phyloP scores from a whole-genome alignment of 371 early-diverging fungal species.

The Haplosporangium sp. region DNA sequence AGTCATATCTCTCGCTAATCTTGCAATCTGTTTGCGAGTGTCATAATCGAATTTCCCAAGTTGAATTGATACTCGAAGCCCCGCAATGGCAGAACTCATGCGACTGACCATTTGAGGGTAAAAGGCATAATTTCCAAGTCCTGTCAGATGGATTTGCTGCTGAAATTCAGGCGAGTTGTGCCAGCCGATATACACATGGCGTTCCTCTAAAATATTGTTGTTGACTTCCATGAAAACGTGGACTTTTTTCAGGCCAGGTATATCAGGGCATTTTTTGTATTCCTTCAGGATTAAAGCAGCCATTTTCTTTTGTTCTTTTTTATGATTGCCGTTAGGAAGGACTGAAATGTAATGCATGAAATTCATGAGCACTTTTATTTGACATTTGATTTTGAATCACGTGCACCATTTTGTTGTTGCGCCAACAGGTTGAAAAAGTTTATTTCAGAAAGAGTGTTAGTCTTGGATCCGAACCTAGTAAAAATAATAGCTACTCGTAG shows the following conservation, averaged over 20 bases:
- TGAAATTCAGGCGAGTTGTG: constrained; percentile 1
- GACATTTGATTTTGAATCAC: too few species aligned
- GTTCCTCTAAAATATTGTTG: constrained; percentile 11
- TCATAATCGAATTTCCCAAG: constrained; percentile 5
- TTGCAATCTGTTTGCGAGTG: constrained; percentile 5
- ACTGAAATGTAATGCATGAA: too few species aligned
- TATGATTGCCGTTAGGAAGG: too few species aligned
- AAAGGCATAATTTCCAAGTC: constrained; percentile 13
- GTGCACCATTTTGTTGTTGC: too few species aligned
- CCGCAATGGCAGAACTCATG: constrained; percentile 5
- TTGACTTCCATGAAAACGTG: constrained; percentile 14
- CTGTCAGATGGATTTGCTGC: constrained; percentile 14
- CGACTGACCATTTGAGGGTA: constrained; percentile 10
- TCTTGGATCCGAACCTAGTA: too few species aligned
- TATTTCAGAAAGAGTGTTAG: too few species aligned
- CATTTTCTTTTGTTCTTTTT: not conserved
- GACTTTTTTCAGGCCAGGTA: constrained; percentile 6
- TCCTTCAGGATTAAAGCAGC: constrained; percentile 5
- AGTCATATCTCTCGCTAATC: constrained; percentile 2
- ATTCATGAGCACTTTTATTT: too few species aligned
- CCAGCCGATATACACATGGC: constrained; percentile 12
- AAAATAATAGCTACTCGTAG: too few species aligned
- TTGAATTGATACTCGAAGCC: constrained; percentile 6
- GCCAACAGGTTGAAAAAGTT: too few species aligned
- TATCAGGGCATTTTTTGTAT: constrained; percentile 10